Evolutionary conservation across 208 protist genomes (phyloP).

Genomic region (Leishmania major): DNA sequence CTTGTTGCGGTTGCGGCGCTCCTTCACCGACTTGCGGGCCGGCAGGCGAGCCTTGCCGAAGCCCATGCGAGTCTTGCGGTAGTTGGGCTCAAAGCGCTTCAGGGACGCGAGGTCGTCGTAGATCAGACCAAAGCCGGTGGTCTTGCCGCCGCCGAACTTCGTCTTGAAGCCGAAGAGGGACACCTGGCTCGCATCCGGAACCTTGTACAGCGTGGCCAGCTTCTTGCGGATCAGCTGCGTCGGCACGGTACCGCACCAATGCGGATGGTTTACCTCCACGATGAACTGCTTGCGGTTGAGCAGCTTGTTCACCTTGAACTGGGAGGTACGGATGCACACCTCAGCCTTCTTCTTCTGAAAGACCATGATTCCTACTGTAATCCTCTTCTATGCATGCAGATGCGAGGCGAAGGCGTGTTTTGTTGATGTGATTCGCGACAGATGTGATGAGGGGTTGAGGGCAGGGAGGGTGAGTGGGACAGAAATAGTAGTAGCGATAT

Average conservation of each 20-base stretch:
- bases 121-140: constrained; percentile 99
- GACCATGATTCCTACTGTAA: constrained; percentile 80
- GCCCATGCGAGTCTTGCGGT: constrained; percentile 96
- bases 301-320: constrained; percentile 99
- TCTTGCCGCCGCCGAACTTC: constrained; percentile 99
- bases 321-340: constrained; percentile 94
- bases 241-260: constrained; percentile 93
- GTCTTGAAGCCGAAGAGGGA: constrained; percentile 98
- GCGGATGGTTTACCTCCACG: constrained; percentile 88
- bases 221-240: constrained; percentile 95
- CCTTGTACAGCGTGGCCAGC: constrained; percentile 98
- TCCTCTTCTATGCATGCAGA: background rate
- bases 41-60: constrained; percentile 88
- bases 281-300: constrained; percentile 99
- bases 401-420: background rate
- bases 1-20: constrained; percentile 99
- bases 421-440: background rate
- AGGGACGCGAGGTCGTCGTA: constrained; percentile 97
- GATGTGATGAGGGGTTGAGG: background rate
- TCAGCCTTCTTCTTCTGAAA: constrained; percentile 94
- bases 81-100: constrained; percentile 98
- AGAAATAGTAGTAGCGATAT: background rate
- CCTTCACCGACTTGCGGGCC: constrained; percentile 98
- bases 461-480: background rate
- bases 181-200: constrained; percentile 94